Conservation (phyloP, 192 early-diverging fungal species). For the Coemansia asiatica region DNA sequence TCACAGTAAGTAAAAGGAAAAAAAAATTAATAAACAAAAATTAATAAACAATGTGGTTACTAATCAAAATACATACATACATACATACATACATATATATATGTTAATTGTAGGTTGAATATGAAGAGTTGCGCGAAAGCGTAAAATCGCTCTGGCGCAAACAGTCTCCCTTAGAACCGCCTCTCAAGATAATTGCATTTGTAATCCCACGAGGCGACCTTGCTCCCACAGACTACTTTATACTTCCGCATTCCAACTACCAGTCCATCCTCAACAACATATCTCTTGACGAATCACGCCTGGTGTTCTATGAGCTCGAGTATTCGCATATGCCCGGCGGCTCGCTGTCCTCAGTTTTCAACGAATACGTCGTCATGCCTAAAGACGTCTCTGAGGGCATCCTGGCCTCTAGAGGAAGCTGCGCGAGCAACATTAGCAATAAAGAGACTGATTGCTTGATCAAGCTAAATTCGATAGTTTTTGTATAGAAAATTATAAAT, state of each 20-base stretch:
- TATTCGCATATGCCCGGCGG: not conserved
- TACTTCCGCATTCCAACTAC: constrained; percentile 23
- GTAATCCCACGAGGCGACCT: constrained; percentile 19
- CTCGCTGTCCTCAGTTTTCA: constrained; percentile 14
- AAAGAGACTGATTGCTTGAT: constrained; percentile 8
- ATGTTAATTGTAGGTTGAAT: constrained; percentile 25
- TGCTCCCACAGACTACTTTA: constrained; percentile 11
- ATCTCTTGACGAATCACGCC: constrained; percentile 5
- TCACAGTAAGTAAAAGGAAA: constrained; percentile 19
- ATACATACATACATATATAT: not conserved
- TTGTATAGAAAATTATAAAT: constrained; percentile 14
- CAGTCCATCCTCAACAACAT: constrained; percentile 9
- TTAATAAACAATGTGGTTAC: not conserved
- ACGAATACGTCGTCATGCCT: constrained; percentile 28
- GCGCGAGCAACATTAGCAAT: not conserved
- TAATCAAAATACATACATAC: not conserved
- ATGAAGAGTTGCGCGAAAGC: constrained; percentile 35
- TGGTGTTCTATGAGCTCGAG: constrained; percentile 39
- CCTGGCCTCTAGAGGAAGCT: not conserved
- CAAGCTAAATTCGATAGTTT: constrained; percentile 27
- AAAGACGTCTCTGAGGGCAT: not conserved
- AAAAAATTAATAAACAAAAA: not conserved
- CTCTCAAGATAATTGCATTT: constrained; percentile 25
- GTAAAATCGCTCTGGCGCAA: constrained; percentile 39
- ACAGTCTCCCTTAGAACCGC: constrained; percentile 13